These are phyloP conservation scores for Hyaloscypha finlandica DNA, from an alignment of 495 filamentous ascomycete genomes.

Conservation along the genomic window DNA sequence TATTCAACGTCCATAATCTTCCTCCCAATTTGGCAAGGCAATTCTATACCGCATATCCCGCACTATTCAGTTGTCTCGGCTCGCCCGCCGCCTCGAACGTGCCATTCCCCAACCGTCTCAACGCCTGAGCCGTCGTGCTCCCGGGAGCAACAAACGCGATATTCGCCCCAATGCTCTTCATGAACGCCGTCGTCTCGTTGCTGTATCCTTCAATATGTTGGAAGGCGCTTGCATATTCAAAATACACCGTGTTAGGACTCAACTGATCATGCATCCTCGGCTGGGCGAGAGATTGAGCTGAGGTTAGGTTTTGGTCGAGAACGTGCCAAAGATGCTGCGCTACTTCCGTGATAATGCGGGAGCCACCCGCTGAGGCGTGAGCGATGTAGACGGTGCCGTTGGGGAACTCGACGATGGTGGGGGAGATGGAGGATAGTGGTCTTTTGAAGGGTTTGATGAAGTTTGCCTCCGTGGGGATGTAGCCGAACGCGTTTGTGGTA, in stretches of 20 bases:
- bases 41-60: constrained; percentile 51
- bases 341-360: constrained; percentile 81
- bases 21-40: too few species aligned
- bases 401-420: constrained; percentile 69
- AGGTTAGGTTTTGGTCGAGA: constrained; percentile 62
- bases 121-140: constrained; percentile 68
- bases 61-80: constrained; percentile 72
- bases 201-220: constrained; percentile 47
- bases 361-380: constrained; percentile 84
- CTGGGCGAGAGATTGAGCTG: constrained; percentile 60
- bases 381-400: constrained; percentile 68
- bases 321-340: constrained; percentile 76
- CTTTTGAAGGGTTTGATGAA: constrained; percentile 82
- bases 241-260: constrained; percentile 63
- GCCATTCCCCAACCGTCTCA: constrained; percentile 69
- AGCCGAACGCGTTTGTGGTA: constrained; percentile 79
- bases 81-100: constrained; percentile 70
- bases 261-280: constrained; percentile 85
- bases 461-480: constrained; percentile 74
- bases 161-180: constrained; percentile 68
- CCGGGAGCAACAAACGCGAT: constrained; percentile 72
- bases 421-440: constrained; percentile 77
- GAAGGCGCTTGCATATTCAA: constrained; percentile 58
- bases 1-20: too few species aligned
- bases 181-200: constrained; percentile 63